Evolutionary conservation across 2,329 filamentous ascomycete species (phyloP), one percentile per base, ranked within the genome.

Genomic region (Acrocalymma vagum): DNA sequence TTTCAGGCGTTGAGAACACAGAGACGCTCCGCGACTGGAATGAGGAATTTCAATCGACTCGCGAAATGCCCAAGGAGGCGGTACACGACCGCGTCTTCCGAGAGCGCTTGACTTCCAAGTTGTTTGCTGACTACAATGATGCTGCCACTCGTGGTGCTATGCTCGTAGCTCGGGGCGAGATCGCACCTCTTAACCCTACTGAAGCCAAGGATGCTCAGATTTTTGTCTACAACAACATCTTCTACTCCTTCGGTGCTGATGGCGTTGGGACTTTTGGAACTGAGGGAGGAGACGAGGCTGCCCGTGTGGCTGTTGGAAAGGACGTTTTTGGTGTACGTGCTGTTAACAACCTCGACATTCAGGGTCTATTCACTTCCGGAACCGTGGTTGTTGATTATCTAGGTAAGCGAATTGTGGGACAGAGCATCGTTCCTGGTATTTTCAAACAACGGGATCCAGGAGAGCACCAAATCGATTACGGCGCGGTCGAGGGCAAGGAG

Each of bases 141-240:
- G 93, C 94, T 30, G 94, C 95, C 40, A 88, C 91, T 26, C 85
- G 90, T 48, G 94, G 94, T 48, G 93, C 94, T 21, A 88, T 96
- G 29, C 78, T 97, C 55, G 93, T 99, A 38, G 93, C 92, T 16
- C 83, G 90, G 42, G 94, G 94, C 38, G 94, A 99, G 70, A 88
- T 99, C 51, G 86, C 91, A 14, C 90, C 94, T 6, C 75, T 99
- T 38, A 99, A 99, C 74, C 95, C 94, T 6, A 97, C 93, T 0
- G 94, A 99, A 73, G 85, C 81, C 51, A 84, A 81, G 55, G 93
- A 99, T 69, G 94, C 94, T 4, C 94, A 99, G 70, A 99, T 99
- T 53, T 99, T 96, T 63, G 93, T 99, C 16, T 96, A 97, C 78
- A 97, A 97, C 79, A 99, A 99, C 73, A 91, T 99, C 55, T 99